Base-by-base conservation (phyloP, 139 green algal genomes). In the Micractinium conductrix region DNA sequence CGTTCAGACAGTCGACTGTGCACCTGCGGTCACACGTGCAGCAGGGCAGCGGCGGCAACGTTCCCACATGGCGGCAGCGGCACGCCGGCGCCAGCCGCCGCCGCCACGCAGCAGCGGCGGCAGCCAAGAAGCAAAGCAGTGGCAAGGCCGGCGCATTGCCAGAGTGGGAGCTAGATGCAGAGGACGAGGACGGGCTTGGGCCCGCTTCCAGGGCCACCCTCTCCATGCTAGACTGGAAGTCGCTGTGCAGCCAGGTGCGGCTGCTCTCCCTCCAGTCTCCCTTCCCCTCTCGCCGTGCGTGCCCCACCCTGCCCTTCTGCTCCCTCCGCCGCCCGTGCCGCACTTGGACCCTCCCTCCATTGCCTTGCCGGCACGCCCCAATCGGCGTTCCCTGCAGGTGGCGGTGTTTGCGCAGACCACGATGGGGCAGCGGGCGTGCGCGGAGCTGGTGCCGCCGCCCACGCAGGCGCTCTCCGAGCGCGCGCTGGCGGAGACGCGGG, bases 351-450 rank as follows among this genome's bases (percentile, higher is more conserved):
- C 33, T 44, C 53, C 26, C 53, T 74, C 67, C n/a, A n/a, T n/a
- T n/a, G n/a, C n/a, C 26, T 28, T 0, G 4, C 26, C 17, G 35
- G 44, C n/a, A 19, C 45, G 6, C 28, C 33, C 44, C 19, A 28
- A 72, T n/a, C n/a, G n/a, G n/a, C n/a, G n/a, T n/a, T n/a, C n/a
- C n/a, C n/a, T n/a, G 48, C 80, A 85, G 80, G 80, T 85, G 67
- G 84, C 94, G 9, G 50, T 79, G 3, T 96, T 96, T 85, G 88
- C 92, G 1, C 93, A 89, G 68, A 98, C 94, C 6, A 80, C 82
- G 3, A 80, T 93, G 21, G 94, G 94, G 48, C 92, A 93, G 78
- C 72, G 84, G 1, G 76, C 87, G 22, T 92, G 85, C 74, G 55
- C 80, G 4, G 19, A 81, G 26, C 74, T 96, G 74, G 24, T 63